phyloP scores from a whole-genome alignment of 305 asterid species.

The Fraxinus paxiana region DNA sequence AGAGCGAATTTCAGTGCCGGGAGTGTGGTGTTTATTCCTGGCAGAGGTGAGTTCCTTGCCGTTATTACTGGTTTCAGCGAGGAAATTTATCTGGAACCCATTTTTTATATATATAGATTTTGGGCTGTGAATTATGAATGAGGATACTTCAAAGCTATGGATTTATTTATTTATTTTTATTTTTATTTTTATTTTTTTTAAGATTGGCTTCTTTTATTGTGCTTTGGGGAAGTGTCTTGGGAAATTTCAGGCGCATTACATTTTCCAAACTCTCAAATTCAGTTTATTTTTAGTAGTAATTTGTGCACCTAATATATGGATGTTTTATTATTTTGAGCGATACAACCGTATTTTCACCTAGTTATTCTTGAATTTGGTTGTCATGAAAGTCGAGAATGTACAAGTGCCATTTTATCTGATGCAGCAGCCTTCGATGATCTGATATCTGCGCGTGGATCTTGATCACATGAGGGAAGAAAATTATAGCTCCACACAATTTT shows the following conservation, averaged over 20 bases:
- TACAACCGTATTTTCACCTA: neutral
- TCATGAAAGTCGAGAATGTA: neutral
- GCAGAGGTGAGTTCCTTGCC: slow-evolving; percentile 48
- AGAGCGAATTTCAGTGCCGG: slow-evolving; percentile 43
- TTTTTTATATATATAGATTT: neutral
- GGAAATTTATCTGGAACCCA: neutral
- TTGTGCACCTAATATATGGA: neutral
- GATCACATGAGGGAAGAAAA: neutral
- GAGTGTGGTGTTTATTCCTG: slow-evolving; percentile 64
- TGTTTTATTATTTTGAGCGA: neutral
- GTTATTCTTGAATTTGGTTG: neutral
- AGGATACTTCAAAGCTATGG: neutral
- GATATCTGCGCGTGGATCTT: neutral
- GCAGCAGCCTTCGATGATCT: neutral
- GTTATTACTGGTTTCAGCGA: neutral
- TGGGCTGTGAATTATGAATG: neutral
- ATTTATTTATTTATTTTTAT: no score
- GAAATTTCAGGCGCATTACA: neutral
- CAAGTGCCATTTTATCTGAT: neutral
- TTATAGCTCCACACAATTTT: neutral
- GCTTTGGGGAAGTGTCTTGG: neutral
- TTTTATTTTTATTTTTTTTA: neutral
- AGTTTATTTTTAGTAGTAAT: neutral
- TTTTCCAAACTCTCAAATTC: neutral
- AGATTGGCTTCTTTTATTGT: neutral